These are phyloP conservation scores for Smallanthus sonchifolius DNA, from an alignment of 129 eudicot genomes.

Conservation along the genomic window DNA sequence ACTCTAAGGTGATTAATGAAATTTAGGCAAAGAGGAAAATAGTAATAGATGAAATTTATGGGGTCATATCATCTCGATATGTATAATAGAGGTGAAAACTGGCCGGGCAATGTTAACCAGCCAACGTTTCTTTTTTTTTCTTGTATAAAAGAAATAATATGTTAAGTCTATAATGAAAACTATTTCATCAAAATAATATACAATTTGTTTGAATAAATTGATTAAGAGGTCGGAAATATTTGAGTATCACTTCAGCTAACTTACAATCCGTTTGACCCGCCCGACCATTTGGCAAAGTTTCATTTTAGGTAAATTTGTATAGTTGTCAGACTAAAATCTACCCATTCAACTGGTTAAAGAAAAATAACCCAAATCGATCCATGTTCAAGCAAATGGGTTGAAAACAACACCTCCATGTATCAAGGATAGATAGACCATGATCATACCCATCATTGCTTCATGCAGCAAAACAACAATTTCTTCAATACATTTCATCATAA, in stretches of 20 bases:
- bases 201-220: background rate
- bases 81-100: background rate
- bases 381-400: background rate
- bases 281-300: background rate
- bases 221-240: background rate
- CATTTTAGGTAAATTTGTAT: background rate
- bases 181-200: background rate
- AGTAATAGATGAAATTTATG: background rate
- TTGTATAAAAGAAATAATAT: background rate
- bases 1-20: background rate
- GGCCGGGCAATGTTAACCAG: background rate
- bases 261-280: background rate
- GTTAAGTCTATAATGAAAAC: background rate
- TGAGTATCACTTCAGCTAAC: background rate
- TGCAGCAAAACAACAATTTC: background rate
- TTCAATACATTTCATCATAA: background rate
- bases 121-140: background rate
- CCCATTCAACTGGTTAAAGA: too few relatives aligned
- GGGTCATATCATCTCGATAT: background rate
- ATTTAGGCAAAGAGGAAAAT: background rate
- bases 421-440: constrained; percentile 1
- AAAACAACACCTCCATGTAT: background rate
- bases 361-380: background rate
- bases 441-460: background rate
- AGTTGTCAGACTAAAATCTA: background rate